Conservation (phyloP, 2,329 filamentous ascomycete genomes). For the Colletotrichum liriopes region DNA sequence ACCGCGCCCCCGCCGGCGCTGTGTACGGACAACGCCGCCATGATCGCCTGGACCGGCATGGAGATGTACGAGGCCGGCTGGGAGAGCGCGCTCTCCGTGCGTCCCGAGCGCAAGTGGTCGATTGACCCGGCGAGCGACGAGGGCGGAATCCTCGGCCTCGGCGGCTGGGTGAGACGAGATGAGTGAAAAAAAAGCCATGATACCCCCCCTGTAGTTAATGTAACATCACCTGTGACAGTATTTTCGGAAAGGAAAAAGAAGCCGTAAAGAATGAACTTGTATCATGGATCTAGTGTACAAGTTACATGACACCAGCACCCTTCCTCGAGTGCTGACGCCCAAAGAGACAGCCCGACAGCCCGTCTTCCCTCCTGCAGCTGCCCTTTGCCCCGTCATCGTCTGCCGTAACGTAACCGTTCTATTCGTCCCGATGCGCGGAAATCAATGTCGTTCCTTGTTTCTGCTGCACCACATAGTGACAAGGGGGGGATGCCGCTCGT, state of each 20-base stretch:
- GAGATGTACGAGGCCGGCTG: constrained; percentile 92
- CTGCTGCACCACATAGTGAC: neutral
- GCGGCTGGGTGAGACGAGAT: constrained; percentile 59
- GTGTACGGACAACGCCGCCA: constrained; percentile 96
- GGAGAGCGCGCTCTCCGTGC: constrained; percentile 72
- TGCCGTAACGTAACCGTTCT: constrained; percentile 19
- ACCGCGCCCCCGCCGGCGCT: constrained; percentile 82
- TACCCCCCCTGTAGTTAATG: constrained; percentile 17
- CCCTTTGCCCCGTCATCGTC: constrained; percentile 10
- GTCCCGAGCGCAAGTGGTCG: constrained; percentile 79
- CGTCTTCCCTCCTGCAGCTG: constrained; percentile 12
- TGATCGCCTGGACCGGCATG: constrained; percentile 95
- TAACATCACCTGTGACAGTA: constrained; percentile 8
- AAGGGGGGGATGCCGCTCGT: neutral
- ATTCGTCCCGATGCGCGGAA: constrained; percentile 15
- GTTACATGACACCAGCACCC: constrained; percentile 38
- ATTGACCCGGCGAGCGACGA: constrained; percentile 75
- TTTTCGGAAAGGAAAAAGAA: neutral
- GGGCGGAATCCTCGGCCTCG: constrained; percentile 77
- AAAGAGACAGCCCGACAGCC: constrained; percentile 11
- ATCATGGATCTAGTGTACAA: constrained; percentile 45
- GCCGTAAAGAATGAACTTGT: constrained; percentile 41
- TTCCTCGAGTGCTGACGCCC: constrained; percentile 15
- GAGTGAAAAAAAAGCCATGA: constrained; percentile 28
- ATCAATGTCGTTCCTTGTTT: constrained; percentile 18